Percentiles rank a stretch among this genome's conserved stretches.
Conservation (phyloP, 2,329 filamentous ascomycete species). For the Thermomyces lanuginosus region DNA sequence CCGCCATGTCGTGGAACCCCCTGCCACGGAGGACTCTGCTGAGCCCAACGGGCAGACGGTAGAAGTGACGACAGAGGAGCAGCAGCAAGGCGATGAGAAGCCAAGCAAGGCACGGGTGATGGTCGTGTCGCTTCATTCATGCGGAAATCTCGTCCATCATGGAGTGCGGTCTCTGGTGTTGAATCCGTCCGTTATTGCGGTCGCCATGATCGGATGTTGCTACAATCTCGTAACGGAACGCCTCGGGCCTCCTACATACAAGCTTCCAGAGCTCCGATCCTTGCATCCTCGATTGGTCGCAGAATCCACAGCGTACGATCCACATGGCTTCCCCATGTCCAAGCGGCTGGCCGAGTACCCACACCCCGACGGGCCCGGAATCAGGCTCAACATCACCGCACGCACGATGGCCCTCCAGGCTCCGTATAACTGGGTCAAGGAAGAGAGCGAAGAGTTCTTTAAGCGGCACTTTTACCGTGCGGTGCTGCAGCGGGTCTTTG, state of each 20-base stretch:
- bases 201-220: slow-evolving; percentile 93
- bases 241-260: slow-evolving; percentile 72
- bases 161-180: slow-evolving; percentile 71
- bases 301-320: slow-evolving; percentile 60
- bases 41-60: too few relatives aligned
- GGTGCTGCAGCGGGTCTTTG: slow-evolving; percentile 76
- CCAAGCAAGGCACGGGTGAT: slow-evolving; percentile 38
- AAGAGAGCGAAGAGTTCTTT: slow-evolving; percentile 77
- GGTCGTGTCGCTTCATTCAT: slow-evolving; percentile 91
- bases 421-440: slow-evolving; percentile 72
- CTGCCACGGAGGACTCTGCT: slow-evolving; percentile 1
- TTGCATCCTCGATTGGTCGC: slow-evolving; percentile 51
- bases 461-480: slow-evolving; percentile 85
- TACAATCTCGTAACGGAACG: slow-evolving; percentile 93
- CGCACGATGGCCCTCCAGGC: slow-evolving; percentile 98
- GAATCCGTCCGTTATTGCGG: slow-evolving; percentile 71
- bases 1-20: slow-evolving; percentile 17
- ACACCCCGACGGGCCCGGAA: slow-evolving; percentile 41
- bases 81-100: slow-evolving; percentile 2
- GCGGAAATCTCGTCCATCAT: slow-evolving; percentile 92
- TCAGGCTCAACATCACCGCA: slow-evolving; percentile 86
- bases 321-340: slow-evolving; percentile 89
- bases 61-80: slow-evolving; percentile 2
- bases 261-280: slow-evolving; percentile 60
- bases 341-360: slow-evolving; percentile 43